A percentile compares a stretch with the other conserved stretches of the same genome.
These are phyloP conservation scores for Skeletonema potamos DNA, from an alignment of 108 stramenopile genomes.

Conservation along the genomic window DNA sequence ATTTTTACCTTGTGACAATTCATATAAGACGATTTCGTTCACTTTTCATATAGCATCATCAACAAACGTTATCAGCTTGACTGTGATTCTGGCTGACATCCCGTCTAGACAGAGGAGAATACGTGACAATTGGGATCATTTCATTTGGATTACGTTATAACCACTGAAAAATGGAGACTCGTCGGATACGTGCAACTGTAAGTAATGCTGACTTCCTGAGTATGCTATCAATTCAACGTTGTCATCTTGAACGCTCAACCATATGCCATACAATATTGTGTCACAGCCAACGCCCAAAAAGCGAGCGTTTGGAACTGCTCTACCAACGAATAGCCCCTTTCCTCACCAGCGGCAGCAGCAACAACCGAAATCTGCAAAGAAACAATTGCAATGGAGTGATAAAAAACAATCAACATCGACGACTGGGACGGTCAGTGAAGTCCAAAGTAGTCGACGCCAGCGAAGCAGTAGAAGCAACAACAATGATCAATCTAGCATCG, in stretches of 20 bases:
- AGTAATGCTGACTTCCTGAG: not conserved
- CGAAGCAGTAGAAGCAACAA: not conserved
- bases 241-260: not conserved
- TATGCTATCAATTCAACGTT: not conserved
- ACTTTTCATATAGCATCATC: no score
- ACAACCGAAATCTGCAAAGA: not conserved
- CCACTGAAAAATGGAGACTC: not conserved
- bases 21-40: no score
- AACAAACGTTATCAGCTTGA: no score
- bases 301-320: not conserved
- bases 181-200: not conserved
- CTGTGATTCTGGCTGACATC: not conserved
- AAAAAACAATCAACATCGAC: not conserved
- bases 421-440: not conserved
- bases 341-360: not conserved
- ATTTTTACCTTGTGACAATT: no score
- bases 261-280: not conserved
- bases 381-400: conserved; percentile 1
- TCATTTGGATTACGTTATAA: not conserved
- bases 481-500: not conserved
- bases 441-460: not conserved
- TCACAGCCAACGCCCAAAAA: not conserved
- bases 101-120: not conserved
- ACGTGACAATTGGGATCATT: no score
- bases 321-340: conserved; percentile 6